Conservation (phyloP, 768 basidiomycete species). For the Hypholoma fasciculare region DNA sequence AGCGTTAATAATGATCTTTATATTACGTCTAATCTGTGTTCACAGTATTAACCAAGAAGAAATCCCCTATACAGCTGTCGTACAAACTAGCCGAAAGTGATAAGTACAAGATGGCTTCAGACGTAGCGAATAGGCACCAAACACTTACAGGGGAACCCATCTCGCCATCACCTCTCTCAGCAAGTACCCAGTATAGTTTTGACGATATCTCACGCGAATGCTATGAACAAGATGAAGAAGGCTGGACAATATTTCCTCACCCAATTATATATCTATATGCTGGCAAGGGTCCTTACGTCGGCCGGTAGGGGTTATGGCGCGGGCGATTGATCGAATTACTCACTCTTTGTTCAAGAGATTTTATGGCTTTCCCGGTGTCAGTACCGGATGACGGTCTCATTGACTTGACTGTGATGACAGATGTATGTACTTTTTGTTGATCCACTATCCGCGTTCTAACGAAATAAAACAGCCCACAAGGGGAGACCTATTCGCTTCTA, state of each 20-base stretch:
- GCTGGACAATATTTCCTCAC: conserved; percentile 73
- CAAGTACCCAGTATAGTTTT: conserved; percentile 9
- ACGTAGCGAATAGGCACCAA: conserved; percentile 39
- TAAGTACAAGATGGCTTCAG: conserved; percentile 68
- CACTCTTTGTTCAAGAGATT: conserved; percentile 41
- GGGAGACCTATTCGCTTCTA: conserved; percentile 46
- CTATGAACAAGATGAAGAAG: conserved; percentile 44
- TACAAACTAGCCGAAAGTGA: conserved; percentile 70
- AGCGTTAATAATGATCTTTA: not conserved
- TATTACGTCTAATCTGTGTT: not conserved
- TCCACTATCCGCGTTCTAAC: not conserved
- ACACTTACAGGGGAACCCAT: conserved; percentile 6
- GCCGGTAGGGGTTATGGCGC: conserved; percentile 41
- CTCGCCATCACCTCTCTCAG: not conserved
- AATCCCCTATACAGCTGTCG: conserved; percentile 64
- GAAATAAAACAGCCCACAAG: conserved; percentile 42
- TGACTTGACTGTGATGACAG: conserved; percentile 66
- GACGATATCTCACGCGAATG: conserved; percentile 28
- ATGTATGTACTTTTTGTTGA: conserved; percentile 39
- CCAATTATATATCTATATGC: conserved; percentile 72
- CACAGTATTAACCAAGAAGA: conserved; percentile 54
- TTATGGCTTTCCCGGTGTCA: conserved; percentile 85
- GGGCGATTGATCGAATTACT: not conserved
- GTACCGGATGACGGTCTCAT: conserved; percentile 78
- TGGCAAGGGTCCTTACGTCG: conserved; percentile 79